A percentile compares a stretch with the other conserved stretches of the same genome.
phyloP scores from a whole-genome alignment of 2,329 filamentous ascomycete genomes.

The Trichoderma hamatum region DNA sequence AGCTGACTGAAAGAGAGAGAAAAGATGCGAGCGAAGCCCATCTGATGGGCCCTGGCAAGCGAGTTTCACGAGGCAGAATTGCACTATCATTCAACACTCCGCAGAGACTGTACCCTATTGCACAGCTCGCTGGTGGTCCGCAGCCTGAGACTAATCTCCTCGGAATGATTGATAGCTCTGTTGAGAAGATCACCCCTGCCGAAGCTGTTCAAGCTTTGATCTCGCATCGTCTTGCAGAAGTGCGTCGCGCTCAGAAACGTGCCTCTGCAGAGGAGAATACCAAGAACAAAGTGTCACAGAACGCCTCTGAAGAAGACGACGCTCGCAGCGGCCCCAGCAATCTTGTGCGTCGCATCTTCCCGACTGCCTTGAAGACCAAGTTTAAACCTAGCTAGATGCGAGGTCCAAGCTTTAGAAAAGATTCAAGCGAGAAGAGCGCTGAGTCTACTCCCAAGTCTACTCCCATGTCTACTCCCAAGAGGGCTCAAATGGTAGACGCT shows the following conservation, averaged over 20 bases:
- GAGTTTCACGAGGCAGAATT: slow-evolving; percentile 25
- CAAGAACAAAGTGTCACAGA: neutral
- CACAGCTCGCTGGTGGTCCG: neutral
- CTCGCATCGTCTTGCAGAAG: neutral
- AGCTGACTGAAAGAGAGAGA: slow-evolving; percentile 18
- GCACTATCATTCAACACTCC: slow-evolving; percentile 11
- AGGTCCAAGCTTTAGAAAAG: neutral
- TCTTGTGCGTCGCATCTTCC: neutral
- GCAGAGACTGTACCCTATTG: slow-evolving; percentile 15
- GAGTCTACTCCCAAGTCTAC: neutral
- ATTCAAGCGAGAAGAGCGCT: neutral
- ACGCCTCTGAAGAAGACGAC: neutral
- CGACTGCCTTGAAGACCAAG: neutral
- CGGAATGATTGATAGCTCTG: slow-evolving; percentile 9
- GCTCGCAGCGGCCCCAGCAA: neutral
- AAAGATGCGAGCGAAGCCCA: slow-evolving; percentile 4
- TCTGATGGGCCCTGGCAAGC: slow-evolving; percentile 23
- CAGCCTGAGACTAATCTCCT: neutral
- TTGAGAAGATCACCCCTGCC: slow-evolving; percentile 15
- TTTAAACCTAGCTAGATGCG: slow-evolving; percentile 2
- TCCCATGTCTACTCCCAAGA: too few relatives aligned
- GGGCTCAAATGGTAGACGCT: neutral
- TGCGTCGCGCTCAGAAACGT: neutral
- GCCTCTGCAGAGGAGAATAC: neutral
- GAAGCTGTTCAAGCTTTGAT: slow-evolving; percentile 16